phyloP scores from a whole-genome alignment of 1,139 yeast genomes.

The Kodamaea arcana region DNA sequence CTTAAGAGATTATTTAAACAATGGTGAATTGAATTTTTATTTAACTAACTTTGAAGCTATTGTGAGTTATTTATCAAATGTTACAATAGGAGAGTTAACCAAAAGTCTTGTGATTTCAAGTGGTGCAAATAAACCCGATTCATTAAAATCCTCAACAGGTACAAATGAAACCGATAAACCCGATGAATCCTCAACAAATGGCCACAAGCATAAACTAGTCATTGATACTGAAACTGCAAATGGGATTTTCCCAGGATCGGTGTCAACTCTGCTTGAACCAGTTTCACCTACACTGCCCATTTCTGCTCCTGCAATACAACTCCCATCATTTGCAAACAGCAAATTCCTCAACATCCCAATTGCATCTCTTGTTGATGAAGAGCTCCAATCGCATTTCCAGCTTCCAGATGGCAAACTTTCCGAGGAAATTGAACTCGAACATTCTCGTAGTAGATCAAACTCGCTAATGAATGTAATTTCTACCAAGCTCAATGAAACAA shows the following conservation, averaged over 20 bases:
- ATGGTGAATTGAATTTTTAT: constrained; percentile 38
- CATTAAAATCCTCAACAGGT: constrained; percentile 3
- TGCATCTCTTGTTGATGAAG: constrained; percentile 31
- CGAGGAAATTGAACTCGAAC: constrained; percentile 12
- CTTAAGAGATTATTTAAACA: constrained; percentile 28
- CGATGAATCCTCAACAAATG: too few relatives aligned
- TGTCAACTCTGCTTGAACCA: too few relatives aligned
- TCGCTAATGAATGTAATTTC: constrained; percentile 38
- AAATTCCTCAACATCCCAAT: constrained; percentile 11
- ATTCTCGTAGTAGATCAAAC: constrained; percentile 22
- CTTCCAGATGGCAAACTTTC: constrained; percentile 27
- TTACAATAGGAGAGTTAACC: constrained; percentile 30
- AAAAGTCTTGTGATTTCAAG: constrained; percentile 1
- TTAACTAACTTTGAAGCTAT: constrained; percentile 45
- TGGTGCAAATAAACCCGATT: constrained; percentile 5
- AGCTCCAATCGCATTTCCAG: constrained; percentile 26
- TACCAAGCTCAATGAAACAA: constrained; percentile 26
- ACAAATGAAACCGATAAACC: too few relatives aligned
- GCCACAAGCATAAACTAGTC: too few relatives aligned
- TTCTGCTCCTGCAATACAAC: too few relatives aligned
- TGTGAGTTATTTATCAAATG: constrained; percentile 34
- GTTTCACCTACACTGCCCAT: too few relatives aligned
- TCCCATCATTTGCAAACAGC: constrained; percentile 6
- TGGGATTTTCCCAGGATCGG: too few relatives aligned
- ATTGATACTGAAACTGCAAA: constrained; percentile 8